phyloP scores from a whole-genome alignment of 495 filamentous ascomycete species.

The Penicillium parvum region DNA sequence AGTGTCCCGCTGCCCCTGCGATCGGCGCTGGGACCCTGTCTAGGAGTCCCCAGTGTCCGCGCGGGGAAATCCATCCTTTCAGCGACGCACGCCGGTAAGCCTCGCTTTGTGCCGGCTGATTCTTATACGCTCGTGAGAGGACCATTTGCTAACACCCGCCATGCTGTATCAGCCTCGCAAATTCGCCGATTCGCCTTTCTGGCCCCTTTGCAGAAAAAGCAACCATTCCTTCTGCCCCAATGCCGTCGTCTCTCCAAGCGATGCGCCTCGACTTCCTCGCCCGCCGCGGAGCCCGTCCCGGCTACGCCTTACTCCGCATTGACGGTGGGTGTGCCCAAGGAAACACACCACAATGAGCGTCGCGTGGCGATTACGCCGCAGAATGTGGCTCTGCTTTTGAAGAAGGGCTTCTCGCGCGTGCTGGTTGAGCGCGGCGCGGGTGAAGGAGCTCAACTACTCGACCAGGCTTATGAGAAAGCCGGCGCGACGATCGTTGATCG shows the following conservation, averaged over 20 bases:
- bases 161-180: slow-evolving; percentile 17
- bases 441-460: slow-evolving; percentile 64
- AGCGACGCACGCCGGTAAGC: slow-evolving; percentile 25
- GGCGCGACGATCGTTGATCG: slow-evolving; percentile 67
- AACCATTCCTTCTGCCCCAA: slow-evolving; percentile 5
- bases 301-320: slow-evolving; percentile 62
- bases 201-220: slow-evolving; percentile 6
- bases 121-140: background rate
- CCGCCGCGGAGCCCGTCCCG: slow-evolving; percentile 48
- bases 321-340: slow-evolving; percentile 66
- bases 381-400: slow-evolving; percentile 69
- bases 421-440: slow-evolving; percentile 72
- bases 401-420: slow-evolving; percentile 72
- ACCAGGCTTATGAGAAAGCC: slow-evolving; percentile 64
- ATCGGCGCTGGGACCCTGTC: slow-evolving; percentile 32
- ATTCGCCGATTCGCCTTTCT: slow-evolving; percentile 9
- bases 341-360: slow-evolving; percentile 66
- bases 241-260: slow-evolving; percentile 22
- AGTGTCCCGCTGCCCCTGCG: slow-evolving; percentile 29
- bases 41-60: slow-evolving; percentile 20
- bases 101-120: background rate
- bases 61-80: slow-evolving; percentile 22
- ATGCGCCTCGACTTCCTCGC: slow-evolving; percentile 21
- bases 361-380: slow-evolving; percentile 77
- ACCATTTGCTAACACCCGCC: slow-evolving; percentile 6